Evolutionary conservation across 345 rosid genomes (phyloP), one percentile per base, ranked within the genome.

Genomic region (Gossypium herbaceum): DNA sequence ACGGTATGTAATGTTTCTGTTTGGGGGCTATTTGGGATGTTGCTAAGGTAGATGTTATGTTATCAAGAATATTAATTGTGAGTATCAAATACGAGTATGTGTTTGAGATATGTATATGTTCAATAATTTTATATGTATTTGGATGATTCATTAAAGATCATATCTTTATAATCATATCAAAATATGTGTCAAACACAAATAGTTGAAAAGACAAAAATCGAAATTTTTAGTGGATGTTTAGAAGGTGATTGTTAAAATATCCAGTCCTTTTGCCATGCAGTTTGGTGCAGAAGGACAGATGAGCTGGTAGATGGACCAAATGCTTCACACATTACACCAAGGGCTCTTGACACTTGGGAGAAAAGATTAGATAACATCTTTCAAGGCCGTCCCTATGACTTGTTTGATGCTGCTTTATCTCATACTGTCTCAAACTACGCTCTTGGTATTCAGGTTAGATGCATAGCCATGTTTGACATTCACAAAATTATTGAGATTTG

Each of bases 201-300:
- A 34, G 0, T 34, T 34, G 0, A 34, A 34, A 15, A 51, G n/a
- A 12, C 1, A 12, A 15, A 15, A 16, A 0, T 0, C 1, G 0
- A 12, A 4, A 3, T 51, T 51, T 4, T 51, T 3, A 1, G 56
- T 51, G n/a, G 0, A 13, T 51, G 16, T 13, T 51, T 3, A 15
- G 56, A 13, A 13, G 0, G 17, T 15, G 15, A 0, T 1, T 16
- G 56, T 51, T 34, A 34, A 34, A 47, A 8, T 47, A 47, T 12
- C 51, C 51, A 11, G 51, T 12, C 51, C 51, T 77, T 50, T 54
- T 34, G 12, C 17, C 52, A 15, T 78, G 65, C 76, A 86, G 89
- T 86, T 62, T 86, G 89, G 89, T 86, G 89, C 63, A 79, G 89
- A 51, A 86, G 89, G 78, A 86, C 87, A 10, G 86, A 86, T 73